Conservation (phyloP, 495 filamentous ascomycete species). For the Neurospora sublineolata region DNA sequence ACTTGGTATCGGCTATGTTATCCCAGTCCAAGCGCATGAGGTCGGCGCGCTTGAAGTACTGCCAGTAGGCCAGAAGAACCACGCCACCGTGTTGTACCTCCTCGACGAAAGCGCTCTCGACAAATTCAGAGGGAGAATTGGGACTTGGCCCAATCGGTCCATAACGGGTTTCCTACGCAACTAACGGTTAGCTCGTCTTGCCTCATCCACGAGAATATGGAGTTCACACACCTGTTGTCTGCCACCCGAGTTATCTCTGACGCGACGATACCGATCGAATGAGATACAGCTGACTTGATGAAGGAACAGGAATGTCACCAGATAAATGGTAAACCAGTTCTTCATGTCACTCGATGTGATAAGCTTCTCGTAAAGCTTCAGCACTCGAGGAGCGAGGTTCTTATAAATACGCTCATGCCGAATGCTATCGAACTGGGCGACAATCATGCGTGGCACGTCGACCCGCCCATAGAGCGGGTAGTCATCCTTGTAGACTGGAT, state of each 20-base stretch:
- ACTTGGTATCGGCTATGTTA: not conserved
- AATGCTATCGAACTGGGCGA: slow-evolving; percentile 39
- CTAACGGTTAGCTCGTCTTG: not conserved
- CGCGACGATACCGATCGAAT: slow-evolving; percentile 10
- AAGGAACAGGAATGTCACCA: slow-evolving; percentile 28
- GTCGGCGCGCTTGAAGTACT: slow-evolving; percentile 19
- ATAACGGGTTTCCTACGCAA: slow-evolving; percentile 17
- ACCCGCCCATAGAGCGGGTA: slow-evolving; percentile 17
- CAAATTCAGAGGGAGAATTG: not conserved
- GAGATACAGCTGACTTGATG: slow-evolving; percentile 11
- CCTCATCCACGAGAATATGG: no score
- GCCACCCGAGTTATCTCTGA: slow-evolving; percentile 5
- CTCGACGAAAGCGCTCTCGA: slow-evolving; percentile 14
- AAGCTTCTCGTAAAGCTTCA: slow-evolving; percentile 23
- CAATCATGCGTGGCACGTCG: slow-evolving; percentile 32
- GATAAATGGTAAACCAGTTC: slow-evolving; percentile 30
- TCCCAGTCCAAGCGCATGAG: slow-evolving; percentile 14
- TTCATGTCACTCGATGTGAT: slow-evolving; percentile 18
- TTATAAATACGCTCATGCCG: slow-evolving; percentile 19
- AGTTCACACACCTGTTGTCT: slow-evolving; percentile 2
- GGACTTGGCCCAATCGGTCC: slow-evolving; percentile 1
- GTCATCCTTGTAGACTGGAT: slow-evolving; percentile 5
- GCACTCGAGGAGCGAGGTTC: slow-evolving; percentile 8
- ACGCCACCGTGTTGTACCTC: slow-evolving; percentile 14
- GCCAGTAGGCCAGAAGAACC: slow-evolving; percentile 18